These are phyloP conservation scores for Chaetomium cochliodes DNA, from an alignment of 495 filamentous ascomycete genomes.

Conservation along the genomic window DNA sequence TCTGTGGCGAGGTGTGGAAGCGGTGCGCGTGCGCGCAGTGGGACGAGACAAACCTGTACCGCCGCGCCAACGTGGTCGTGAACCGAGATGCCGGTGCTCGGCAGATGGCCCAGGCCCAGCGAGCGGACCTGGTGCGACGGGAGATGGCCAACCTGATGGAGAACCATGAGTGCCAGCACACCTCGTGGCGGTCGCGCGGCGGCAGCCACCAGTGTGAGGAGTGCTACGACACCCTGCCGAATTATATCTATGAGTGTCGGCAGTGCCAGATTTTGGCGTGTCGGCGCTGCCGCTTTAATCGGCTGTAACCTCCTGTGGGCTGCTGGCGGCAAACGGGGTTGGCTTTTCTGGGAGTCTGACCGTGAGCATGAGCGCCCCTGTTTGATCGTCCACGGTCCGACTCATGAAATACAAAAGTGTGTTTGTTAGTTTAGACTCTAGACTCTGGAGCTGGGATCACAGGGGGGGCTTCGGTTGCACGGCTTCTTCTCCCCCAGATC, in stretches of 20 bases:
- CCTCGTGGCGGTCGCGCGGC: slow-evolving; percentile 21
- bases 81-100: slow-evolving; percentile 1
- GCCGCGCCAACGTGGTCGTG: slow-evolving; percentile 17
- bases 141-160: slow-evolving; percentile 22
- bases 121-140: slow-evolving; percentile 10
- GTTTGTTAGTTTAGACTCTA: too few species aligned
- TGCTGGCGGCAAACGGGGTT: too few species aligned
- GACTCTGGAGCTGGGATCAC: too few species aligned
- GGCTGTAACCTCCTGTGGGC: slow-evolving; percentile 18
- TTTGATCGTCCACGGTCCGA: too few species aligned
- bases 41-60: slow-evolving; percentile 18
- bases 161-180: slow-evolving; percentile 34
- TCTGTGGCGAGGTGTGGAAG: slow-evolving; percentile 53
- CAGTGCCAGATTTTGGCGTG: slow-evolving; percentile 35
- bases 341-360: too few species aligned
- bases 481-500: too few species aligned
- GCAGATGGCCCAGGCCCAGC: not conserved
- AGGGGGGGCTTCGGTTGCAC: too few species aligned
- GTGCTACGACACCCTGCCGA: slow-evolving; percentile 27
- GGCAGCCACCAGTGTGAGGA: slow-evolving; percentile 31
- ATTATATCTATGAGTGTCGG: slow-evolving; percentile 36
- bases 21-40: slow-evolving; percentile 44
- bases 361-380: too few species aligned
- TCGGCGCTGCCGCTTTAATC: slow-evolving; percentile 30
- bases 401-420: too few species aligned